phyloP scores from a whole-genome alignment of 2,329 filamentous ascomycete genomes.

The Talaromyces sp. region DNA sequence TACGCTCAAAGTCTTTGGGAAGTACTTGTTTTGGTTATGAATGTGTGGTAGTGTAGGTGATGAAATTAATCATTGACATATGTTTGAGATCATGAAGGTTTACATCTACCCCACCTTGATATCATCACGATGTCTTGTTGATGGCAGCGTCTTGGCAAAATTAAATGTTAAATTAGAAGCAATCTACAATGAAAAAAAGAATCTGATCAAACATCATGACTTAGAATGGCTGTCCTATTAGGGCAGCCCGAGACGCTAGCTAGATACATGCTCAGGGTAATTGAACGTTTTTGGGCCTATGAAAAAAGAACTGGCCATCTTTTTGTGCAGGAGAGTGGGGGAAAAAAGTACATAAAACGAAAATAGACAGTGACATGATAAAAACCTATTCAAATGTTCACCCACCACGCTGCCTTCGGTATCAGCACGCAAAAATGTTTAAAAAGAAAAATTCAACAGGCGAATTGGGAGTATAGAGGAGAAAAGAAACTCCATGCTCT shows the following conservation, averaged over 20 bases:
- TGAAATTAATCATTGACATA: background rate
- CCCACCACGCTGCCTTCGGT: conserved; percentile 25
- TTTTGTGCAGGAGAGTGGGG: background rate
- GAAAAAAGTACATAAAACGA: background rate
- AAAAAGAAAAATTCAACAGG: background rate
- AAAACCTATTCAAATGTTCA: conserved; percentile 13
- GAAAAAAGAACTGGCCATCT: background rate
- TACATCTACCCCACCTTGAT: background rate
- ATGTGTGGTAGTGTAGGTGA: background rate
- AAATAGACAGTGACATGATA: background rate
- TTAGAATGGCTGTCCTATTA: background rate
- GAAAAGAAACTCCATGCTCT: conserved; percentile 4
- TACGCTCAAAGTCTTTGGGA: background rate
- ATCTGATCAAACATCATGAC: background rate
- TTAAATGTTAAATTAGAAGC: no score
- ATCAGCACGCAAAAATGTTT: conserved; percentile 4
- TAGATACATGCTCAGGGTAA: background rate
- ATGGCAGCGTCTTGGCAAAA: background rate
- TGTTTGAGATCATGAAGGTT: background rate
- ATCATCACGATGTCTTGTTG: background rate
- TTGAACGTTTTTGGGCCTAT: background rate
- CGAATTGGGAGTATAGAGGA: background rate
- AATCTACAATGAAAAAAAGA: background rate
- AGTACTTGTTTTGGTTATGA: background rate
- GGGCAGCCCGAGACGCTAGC: background rate